phyloP scores from a whole-genome alignment of 495 filamentous ascomycete species.

The Penicillium coprophilum region DNA sequence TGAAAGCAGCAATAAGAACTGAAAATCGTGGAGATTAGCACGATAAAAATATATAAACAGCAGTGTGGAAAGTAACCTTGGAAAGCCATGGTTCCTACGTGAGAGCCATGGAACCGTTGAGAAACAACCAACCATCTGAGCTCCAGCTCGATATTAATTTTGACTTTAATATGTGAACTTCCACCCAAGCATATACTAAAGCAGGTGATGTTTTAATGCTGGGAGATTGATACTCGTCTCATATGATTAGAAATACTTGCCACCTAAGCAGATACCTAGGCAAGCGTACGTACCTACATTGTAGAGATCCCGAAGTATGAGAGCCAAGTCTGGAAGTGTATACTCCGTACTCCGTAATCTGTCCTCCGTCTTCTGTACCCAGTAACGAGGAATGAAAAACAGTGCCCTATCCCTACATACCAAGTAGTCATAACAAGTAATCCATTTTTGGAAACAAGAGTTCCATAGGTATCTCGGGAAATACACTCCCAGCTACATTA shows the following conservation, averaged over 20 bases:
- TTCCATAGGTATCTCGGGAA: slow-evolving; percentile 18
- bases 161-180: too few relatives aligned
- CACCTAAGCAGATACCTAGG: neutral
- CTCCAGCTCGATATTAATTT: slow-evolving; percentile 1
- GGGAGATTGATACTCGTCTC: neutral
- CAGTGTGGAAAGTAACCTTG: neutral
- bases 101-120: slow-evolving; percentile 13
- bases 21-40: slow-evolving; percentile 8
- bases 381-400: slow-evolving; percentile 34
- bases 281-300: neutral
- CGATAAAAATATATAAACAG: neutral
- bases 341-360: too few relatives aligned
- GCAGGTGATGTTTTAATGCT: too few relatives aligned
- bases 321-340: neutral
- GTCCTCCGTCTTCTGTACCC: too few relatives aligned
- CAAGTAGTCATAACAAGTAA: slow-evolving; percentile 32
- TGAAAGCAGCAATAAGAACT: neutral
- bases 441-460: slow-evolving; percentile 5
- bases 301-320: neutral
- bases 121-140: neutral
- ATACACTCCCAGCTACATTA: slow-evolving; percentile 17
- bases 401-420: slow-evolving; percentile 32
- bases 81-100: slow-evolving; percentile 3
- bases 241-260: neutral
- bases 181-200: too few relatives aligned